Percentiles rank a stretch among this genome's conserved stretches.
Conservation (phyloP, 768 basidiomycete genomes). For the Amanita fuliginea region DNA sequence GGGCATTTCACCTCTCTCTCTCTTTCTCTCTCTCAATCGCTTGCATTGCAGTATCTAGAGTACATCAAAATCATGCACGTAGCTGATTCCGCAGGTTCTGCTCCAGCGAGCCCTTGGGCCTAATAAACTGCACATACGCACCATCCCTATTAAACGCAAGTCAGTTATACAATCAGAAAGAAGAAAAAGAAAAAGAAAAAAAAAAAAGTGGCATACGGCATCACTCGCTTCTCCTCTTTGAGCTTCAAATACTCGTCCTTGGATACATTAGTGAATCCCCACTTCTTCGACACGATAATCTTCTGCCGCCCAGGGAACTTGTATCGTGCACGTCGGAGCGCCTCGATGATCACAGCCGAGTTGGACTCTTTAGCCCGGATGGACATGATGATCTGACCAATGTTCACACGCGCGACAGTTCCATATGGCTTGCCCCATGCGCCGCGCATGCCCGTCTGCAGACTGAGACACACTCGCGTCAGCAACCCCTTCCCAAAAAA, state of each 20-base stretch:
- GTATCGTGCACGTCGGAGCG: conserved; percentile 94
- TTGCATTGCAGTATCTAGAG: conserved; percentile 8
- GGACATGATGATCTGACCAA: conserved; percentile 84
- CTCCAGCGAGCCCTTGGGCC: conserved; percentile 78
- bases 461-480: conserved; percentile 20
- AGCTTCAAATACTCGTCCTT: conserved; percentile 82
- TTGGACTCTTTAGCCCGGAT: conserved; percentile 89
- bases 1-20: conserved; percentile 18
- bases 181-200: not conserved
- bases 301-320: conserved; percentile 99
- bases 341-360: conserved; percentile 86
- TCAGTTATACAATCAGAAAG: not conserved
- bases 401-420: conserved; percentile 91
- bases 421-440: conserved; percentile 99
- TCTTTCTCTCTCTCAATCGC: too few species aligned
- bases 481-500: not conserved
- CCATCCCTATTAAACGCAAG: conserved; percentile 61
- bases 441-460: conserved; percentile 98
- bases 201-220: conserved; percentile 50
- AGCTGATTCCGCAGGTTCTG: conserved; percentile 78
- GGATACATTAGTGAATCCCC: conserved; percentile 96
- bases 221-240: conserved; percentile 83
- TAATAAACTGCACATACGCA: conserved; percentile 90
- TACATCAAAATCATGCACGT: conserved; percentile 40
- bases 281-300: conserved; percentile 95